phyloP scores from a whole-genome alignment of 768 basidiomycete species.

The Trametes cingulata region DNA sequence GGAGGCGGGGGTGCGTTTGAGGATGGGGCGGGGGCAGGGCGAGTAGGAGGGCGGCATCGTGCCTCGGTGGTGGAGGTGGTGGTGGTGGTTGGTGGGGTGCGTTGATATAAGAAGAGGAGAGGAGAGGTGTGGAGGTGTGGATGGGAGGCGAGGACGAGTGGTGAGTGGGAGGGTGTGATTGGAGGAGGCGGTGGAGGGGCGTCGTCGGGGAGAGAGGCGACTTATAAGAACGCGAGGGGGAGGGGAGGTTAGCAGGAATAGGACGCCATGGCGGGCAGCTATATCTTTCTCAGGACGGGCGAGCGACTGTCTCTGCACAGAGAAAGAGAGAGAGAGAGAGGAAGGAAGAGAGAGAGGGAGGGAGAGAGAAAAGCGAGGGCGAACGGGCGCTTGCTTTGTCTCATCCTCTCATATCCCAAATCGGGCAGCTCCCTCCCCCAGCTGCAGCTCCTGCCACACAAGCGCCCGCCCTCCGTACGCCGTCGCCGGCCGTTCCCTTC shows the following conservation, averaged over 20 bases:
- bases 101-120: too few relatives aligned
- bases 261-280: constrained; percentile 11
- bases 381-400: constrained; percentile 17
- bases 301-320: too few relatives aligned
- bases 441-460: not conserved
- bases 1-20: constrained; percentile 47
- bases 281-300: too few relatives aligned
- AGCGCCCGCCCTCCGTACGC: too few relatives aligned
- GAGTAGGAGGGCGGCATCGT: constrained; percentile 27
- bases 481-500: too few relatives aligned
- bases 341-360: not conserved
- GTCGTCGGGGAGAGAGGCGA: not conserved
- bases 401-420: not conserved
- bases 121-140: too few relatives aligned
- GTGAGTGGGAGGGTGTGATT: not conserved
- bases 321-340: not conserved
- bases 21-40: constrained; percentile 53
- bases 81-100: too few relatives aligned
- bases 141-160: too few relatives aligned
- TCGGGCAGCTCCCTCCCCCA: not conserved
- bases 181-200: not conserved
- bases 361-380: constrained; percentile 14
- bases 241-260: constrained; percentile 10
- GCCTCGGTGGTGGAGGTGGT: constrained; percentile 3
- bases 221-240: not conserved